phyloP scores from a whole-genome alignment of 2,329 filamentous ascomycete species.

The Stemphylium lycopersici region DNA sequence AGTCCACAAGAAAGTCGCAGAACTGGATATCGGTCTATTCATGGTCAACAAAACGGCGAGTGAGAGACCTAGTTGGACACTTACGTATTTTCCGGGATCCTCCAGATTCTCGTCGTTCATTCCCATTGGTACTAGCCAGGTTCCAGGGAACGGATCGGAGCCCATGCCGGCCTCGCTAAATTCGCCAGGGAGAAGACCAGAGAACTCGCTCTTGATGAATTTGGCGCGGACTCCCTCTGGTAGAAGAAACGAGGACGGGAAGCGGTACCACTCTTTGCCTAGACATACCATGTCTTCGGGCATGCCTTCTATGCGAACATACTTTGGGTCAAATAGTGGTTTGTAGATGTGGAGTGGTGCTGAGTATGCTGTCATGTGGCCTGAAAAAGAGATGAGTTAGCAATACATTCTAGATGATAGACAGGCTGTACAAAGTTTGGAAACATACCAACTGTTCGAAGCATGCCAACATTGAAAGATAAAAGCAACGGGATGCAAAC shows the following conservation, averaged over 20 bases:
- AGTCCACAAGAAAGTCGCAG: slow-evolving; percentile 88
- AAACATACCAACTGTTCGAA: slow-evolving; percentile 67
- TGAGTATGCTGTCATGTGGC: slow-evolving; percentile 79
- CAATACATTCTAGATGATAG: background rate
- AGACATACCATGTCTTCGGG: slow-evolving; percentile 79
- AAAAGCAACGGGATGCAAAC: slow-evolving; percentile 67
- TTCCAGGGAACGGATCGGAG: slow-evolving; percentile 79
- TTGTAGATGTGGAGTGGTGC: slow-evolving; percentile 77
- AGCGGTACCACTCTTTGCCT: slow-evolving; percentile 98
- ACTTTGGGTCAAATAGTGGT: slow-evolving; percentile 64
- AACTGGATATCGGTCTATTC: slow-evolving; percentile 68
- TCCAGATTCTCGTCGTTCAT: slow-evolving; percentile 94
- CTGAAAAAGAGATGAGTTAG: slow-evolving; percentile 1
- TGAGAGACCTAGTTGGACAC: slow-evolving; percentile 27
- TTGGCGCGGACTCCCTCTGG: slow-evolving; percentile 83
- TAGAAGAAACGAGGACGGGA: slow-evolving; percentile 90
- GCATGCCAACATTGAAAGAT: slow-evolving; percentile 69
- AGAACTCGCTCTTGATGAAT: slow-evolving; percentile 90
- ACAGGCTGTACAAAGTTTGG: too few species aligned
- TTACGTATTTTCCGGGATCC: slow-evolving; percentile 83
- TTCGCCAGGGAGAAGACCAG: slow-evolving; percentile 85
- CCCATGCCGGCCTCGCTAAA: slow-evolving; percentile 76
- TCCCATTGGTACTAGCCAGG: slow-evolving; percentile 78
- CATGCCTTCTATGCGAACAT: slow-evolving; percentile 68
- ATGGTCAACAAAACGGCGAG: slow-evolving; percentile 18